phyloP scores from a whole-genome alignment of 352 stramenopile species.

The Pythium chondricola region DNA sequence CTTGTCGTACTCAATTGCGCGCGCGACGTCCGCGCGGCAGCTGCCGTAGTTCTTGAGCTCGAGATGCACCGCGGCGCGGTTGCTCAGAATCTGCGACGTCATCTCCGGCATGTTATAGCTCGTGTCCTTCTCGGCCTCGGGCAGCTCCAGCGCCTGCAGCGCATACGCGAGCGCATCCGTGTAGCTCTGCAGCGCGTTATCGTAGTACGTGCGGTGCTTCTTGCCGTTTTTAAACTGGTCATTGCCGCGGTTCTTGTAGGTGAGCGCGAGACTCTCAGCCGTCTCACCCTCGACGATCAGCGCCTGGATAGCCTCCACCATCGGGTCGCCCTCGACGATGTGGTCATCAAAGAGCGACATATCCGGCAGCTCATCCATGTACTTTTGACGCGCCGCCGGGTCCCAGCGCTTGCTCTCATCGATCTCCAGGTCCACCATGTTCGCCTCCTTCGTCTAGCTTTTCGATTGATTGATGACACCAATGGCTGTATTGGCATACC shows the following conservation, averaged over 20 bases:
- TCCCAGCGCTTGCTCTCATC: conserved; percentile 85
- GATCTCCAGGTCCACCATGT: conserved; percentile 83
- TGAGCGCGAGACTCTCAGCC: conserved; percentile 72
- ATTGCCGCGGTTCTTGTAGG: conserved; percentile 89
- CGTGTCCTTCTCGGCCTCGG: conserved; percentile 47
- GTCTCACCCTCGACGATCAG: conserved; percentile 86
- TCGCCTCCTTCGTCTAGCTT: conserved; percentile 7
- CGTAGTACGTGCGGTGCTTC: conserved; percentile 63
- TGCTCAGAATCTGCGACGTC: conserved; percentile 71
- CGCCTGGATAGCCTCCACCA: conserved; percentile 82
- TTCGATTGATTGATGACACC: conserved; percentile 5
- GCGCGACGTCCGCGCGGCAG: conserved; percentile 72
- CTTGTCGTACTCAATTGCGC: conserved; percentile 59
- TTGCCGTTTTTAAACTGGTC: conserved; percentile 79
- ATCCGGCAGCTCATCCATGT: conserved; percentile 80
- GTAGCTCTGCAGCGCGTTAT: conserved; percentile 78
- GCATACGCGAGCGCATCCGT: conserved; percentile 68
- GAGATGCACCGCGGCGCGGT: conserved; percentile 74
- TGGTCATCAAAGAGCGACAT: conserved; percentile 89
- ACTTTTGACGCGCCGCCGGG: conserved; percentile 66
- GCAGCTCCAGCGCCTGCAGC: conserved; percentile 65
- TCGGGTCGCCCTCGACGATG: conserved; percentile 79
- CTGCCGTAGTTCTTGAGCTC: conserved; percentile 85
- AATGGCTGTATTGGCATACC: too few relatives aligned
- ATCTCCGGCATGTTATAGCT: conserved; percentile 67